phyloP scores from a whole-genome alignment of 192 early-diverging fungal species.

The Phlyctochytrium arcticum region DNA sequence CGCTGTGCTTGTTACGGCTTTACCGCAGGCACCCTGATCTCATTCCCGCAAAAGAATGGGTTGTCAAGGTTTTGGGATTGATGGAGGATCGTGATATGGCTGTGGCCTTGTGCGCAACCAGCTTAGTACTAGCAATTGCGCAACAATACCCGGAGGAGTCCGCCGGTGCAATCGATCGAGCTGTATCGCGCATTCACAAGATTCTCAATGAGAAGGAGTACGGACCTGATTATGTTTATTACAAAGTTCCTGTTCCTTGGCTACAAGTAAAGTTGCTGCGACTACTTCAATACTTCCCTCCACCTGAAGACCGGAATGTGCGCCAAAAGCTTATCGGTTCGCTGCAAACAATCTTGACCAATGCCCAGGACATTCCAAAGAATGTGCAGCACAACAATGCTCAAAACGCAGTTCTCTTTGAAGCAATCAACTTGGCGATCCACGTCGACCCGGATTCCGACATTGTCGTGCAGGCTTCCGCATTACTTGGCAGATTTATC shows the following conservation, averaged over 20 bases:
- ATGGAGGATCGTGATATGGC: constrained; percentile 84
- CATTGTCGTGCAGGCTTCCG: constrained; percentile 77
- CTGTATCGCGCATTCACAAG: constrained; percentile 74
- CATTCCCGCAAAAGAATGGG: constrained; percentile 84
- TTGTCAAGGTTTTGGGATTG: constrained; percentile 69
- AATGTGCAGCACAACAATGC: constrained; percentile 98
- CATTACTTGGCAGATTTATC: constrained; percentile 84
- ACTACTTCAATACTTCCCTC: constrained; percentile 92
- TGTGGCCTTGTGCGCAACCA: constrained; percentile 64
- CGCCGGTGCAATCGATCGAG: constrained; percentile 69
- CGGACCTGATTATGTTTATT: constrained; percentile 87
- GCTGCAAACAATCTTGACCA: constrained; percentile 70
- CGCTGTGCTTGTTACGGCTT: constrained; percentile 84
- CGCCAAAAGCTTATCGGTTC: constrained; percentile 58
- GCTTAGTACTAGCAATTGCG: constrained; percentile 83
- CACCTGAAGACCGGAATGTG: constrained; percentile 41
- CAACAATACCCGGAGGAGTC: constrained; percentile 85
- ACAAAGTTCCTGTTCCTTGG: constrained; percentile 98
- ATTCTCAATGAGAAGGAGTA: constrained; percentile 83
- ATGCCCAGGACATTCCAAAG: constrained; percentile 81
- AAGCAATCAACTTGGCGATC: constrained; percentile 94
- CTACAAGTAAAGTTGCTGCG: constrained; percentile 94
- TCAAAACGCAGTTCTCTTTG: constrained; percentile 94
- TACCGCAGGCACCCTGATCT: constrained; percentile 87
- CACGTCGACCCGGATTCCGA: constrained; percentile 87